These are phyloP conservation scores for Penicillium crustosum DNA, from an alignment of 2,329 filamentous ascomycete species.

Conservation along the genomic window DNA sequence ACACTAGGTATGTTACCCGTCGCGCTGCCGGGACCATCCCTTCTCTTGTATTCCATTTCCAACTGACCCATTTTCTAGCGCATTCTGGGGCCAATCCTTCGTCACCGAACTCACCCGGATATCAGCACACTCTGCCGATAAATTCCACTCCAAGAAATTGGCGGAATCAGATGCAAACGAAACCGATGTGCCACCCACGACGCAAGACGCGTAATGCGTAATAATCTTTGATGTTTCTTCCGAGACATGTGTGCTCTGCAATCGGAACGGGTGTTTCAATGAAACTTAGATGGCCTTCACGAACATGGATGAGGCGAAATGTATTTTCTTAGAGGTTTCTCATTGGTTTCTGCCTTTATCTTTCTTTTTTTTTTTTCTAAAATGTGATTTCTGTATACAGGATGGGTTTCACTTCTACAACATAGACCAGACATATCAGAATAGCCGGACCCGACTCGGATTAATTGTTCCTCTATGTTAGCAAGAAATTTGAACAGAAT, in stretches of 20 bases:
- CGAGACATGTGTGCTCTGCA: neutral
- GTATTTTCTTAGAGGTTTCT: constrained; percentile 9
- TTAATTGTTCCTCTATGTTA: neutral
- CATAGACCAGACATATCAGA: neutral
- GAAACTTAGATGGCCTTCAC: constrained; percentile 27
- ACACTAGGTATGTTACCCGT: constrained; percentile 65
- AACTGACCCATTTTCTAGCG: constrained; percentile 50
- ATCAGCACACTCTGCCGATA: constrained; percentile 44
- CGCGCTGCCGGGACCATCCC: neutral
- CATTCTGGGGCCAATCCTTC: constrained; percentile 95
- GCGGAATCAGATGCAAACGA: constrained; percentile 9
- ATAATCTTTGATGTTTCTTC: constrained; percentile 3
- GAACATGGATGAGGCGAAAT: constrained; percentile 32
- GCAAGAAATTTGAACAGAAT: neutral
- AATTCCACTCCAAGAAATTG: constrained; percentile 37
- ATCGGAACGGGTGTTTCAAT: constrained; percentile 9
- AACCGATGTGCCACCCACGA: neutral
- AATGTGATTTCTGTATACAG: constrained; percentile 4
- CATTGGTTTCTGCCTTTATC: constrained; percentile 9
- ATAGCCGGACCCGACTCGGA: neutral
- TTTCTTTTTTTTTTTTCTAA: neutral
- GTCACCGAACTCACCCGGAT: constrained; percentile 74
- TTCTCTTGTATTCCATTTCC: neutral
- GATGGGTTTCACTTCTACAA: constrained; percentile 3
- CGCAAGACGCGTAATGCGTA: constrained; percentile 5